Percentiles rank a stretch among this genome's conserved stretches.
phyloP scores from a whole-genome alignment of 169 alveolate genomes.

The Theileria equi region DNA sequence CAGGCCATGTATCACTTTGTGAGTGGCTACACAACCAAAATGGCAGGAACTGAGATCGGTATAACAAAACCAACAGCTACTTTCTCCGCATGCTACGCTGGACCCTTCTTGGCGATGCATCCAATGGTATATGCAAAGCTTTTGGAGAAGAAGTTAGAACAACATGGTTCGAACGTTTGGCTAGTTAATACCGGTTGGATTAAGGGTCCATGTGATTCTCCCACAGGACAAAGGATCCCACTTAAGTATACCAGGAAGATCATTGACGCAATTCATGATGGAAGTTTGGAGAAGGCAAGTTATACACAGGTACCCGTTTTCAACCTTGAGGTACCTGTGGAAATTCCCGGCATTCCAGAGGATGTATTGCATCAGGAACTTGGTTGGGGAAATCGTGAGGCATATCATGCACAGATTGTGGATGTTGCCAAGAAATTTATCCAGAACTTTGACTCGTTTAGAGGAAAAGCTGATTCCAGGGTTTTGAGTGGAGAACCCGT shows the following conservation, averaged over 20 bases:
- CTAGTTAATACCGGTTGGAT: conserved; percentile 95
- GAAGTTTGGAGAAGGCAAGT: conserved; percentile 51
- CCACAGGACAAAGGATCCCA: conserved; percentile 86
- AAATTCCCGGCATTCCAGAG: conserved; percentile 80
- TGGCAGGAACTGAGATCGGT: conserved; percentile 93
- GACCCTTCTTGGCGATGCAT: conserved; percentile 91
- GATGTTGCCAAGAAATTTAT: conserved; percentile 78
- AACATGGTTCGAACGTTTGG: conserved; percentile 75
- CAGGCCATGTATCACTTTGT: conserved; percentile 94
- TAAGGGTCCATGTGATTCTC: conserved; percentile 87
- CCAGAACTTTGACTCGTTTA: conserved; percentile 73
- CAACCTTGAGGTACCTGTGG: conserved; percentile 80
- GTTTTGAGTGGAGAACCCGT: conserved; percentile 13
- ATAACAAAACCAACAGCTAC: conserved; percentile 90
- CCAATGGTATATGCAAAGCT: conserved; percentile 90
- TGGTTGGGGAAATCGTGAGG: conserved; percentile 86
- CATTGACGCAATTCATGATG: conserved; percentile 88
- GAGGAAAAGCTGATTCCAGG: conserved; percentile 1
- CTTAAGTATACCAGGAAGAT: conserved; percentile 85
- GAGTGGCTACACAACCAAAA: conserved; percentile 94
- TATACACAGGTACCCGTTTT: conserved; percentile 80
- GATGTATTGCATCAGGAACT: conserved; percentile 79
- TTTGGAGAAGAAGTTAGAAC: conserved; percentile 59
- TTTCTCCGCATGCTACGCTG: conserved; percentile 96
- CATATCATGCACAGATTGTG: conserved; percentile 64